Evolutionary conservation across 495 filamentous ascomycete genomes (phyloP).

Genomic region (Zalerion maritima): DNA sequence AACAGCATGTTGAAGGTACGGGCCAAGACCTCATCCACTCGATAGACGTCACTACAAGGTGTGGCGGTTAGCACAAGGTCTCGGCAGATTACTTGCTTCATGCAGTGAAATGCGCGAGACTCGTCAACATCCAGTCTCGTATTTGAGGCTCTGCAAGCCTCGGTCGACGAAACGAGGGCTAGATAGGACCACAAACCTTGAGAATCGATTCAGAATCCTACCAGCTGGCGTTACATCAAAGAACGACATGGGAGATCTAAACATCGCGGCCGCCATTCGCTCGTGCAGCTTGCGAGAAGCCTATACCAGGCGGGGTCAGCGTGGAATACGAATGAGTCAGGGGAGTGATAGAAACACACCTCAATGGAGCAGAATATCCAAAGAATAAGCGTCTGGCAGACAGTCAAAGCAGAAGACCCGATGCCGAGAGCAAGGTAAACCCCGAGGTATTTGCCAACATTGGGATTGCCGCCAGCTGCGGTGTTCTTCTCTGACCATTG

Average conservation of each 20-base stretch:
- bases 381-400: conserved; percentile 84
- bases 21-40: conserved; percentile 88
- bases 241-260: conserved; percentile 96
- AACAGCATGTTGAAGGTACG: conserved; percentile 91
- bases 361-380: conserved; percentile 99
- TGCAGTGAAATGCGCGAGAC: no score
- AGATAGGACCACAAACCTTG: conserved; percentile 44
- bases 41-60: conserved; percentile 68
- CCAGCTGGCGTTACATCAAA: conserved; percentile 98
- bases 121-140: no score
- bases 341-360: no score
- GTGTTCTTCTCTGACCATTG: conserved; percentile 74
- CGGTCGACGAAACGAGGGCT: no score
- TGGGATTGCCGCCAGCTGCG: conserved; percentile 46
- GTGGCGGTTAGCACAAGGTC: conserved; percentile 15
- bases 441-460: conserved; percentile 81
- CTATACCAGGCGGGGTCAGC: conserved; percentile 20
- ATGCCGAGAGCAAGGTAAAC: conserved; percentile 90
- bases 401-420: conserved; percentile 72
- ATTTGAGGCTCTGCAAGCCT: no score
- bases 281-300: conserved; percentile 94
- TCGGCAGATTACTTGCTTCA: no score
- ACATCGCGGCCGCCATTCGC: conserved; percentile 95
- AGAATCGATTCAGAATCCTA: conserved; percentile 92
- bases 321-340: no score